A percentile compares a stretch with the other conserved stretches of the same genome.
Evolutionary conservation across 1,139 yeast genomes (phyloP).

Genomic region (Yamadazyma oceani): DNA sequence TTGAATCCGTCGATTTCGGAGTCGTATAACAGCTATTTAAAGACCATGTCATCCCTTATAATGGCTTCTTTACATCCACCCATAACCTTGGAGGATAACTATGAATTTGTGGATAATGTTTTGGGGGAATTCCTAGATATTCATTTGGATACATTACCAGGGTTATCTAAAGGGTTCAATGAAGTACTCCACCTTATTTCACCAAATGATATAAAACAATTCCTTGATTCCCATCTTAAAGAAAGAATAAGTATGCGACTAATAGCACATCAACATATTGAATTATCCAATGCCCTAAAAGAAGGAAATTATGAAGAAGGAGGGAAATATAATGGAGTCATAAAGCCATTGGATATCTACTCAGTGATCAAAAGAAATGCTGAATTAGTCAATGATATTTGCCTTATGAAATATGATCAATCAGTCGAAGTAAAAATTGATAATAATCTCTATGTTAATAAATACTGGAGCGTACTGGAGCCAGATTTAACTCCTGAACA

Average conservation of each 20-base stretch:
- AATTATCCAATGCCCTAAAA: constrained; percentile 43
- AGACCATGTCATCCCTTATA: constrained; percentile 65
- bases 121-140: constrained; percentile 63
- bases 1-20: constrained; percentile 88
- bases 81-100: constrained; percentile 53
- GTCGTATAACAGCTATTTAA: constrained; percentile 69
- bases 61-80: constrained; percentile 40
- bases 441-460: constrained; percentile 32
- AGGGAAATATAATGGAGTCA: constrained; percentile 64
- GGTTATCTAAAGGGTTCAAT: constrained; percentile 76
- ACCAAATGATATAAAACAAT: constrained; percentile 51
- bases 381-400: constrained; percentile 77
- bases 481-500: constrained; percentile 20
- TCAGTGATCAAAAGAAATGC: constrained; percentile 62
- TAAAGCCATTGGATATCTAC: constrained; percentile 62
- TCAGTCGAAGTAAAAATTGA: constrained; percentile 62
- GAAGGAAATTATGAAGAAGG: constrained; percentile 28
- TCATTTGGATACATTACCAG: constrained; percentile 82
- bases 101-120: constrained; percentile 44
- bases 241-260: constrained; percentile 86
- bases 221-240: constrained; percentile 73
- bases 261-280: constrained; percentile 81
- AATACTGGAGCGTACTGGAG: constrained; percentile 36
- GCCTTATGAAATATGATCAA: constrained; percentile 78
- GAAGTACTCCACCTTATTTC: constrained; percentile 64